Evolutionary conservation across 2,329 filamentous ascomycete genomes (phyloP).

Genomic region (Aureobasidium sp.): DNA sequence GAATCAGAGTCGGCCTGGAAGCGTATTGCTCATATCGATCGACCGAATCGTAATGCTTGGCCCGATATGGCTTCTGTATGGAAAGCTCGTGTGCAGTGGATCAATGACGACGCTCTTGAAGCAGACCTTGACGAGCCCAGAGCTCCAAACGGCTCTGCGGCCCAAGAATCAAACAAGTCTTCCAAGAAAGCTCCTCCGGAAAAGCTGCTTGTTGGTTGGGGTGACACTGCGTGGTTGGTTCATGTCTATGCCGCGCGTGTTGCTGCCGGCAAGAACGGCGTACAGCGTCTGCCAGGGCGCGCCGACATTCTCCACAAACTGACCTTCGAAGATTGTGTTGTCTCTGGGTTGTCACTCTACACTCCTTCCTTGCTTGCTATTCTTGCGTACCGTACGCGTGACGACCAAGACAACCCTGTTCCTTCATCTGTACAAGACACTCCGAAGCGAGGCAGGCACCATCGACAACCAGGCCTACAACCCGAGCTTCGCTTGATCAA

Average conservation of each 20-base stretch:
- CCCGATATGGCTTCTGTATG: slow-evolving; percentile 95
- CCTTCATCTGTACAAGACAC: slow-evolving; percentile 47
- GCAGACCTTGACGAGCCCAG: slow-evolving; percentile 53
- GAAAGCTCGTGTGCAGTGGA: slow-evolving; percentile 89
- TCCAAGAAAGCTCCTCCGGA: slow-evolving; percentile 45
- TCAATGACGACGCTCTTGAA: slow-evolving; percentile 76
- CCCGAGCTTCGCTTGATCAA: slow-evolving; percentile 91
- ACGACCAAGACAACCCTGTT: slow-evolving; percentile 56
- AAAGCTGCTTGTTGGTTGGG: slow-evolving; percentile 89
- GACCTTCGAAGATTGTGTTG: slow-evolving; percentile 86
- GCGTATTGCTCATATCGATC: slow-evolving; percentile 83
- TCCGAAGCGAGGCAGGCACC: slow-evolving; percentile 58
- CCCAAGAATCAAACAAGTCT: slow-evolving; percentile 18
- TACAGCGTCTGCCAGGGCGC: slow-evolving; percentile 66
- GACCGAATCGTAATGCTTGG: slow-evolving; percentile 80
- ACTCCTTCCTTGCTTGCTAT: slow-evolving; percentile 85
- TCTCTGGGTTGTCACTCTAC: slow-evolving; percentile 95
- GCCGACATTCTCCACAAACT: slow-evolving; percentile 90
- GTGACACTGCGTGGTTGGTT: slow-evolving; percentile 91
- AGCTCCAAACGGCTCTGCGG: slow-evolving; percentile 27
- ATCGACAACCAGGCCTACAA: slow-evolving; percentile 70
- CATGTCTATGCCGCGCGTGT: slow-evolving; percentile 72
- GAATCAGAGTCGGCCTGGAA: slow-evolving; percentile 88
- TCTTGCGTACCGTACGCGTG: slow-evolving; percentile 78
- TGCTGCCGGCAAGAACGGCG: slow-evolving; percentile 52